Evolutionary conservation across 306 rosid species (phyloP).

Genomic region (Potentilla sterilis): DNA sequence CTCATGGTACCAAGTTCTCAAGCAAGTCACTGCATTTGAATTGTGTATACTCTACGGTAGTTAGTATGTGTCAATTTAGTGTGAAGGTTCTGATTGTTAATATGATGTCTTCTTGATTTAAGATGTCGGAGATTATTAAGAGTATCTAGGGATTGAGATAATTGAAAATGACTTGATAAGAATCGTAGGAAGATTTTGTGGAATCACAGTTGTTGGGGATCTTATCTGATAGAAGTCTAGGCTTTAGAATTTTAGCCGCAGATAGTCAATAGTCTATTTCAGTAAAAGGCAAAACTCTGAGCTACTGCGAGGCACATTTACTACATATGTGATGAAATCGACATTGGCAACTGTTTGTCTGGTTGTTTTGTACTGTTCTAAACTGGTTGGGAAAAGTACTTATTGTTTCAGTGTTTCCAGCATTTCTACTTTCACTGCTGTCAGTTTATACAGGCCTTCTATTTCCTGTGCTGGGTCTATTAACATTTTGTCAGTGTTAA

Average conservation of each 20-base stretch:
- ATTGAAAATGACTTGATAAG: neutral
- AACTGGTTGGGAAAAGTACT: neutral
- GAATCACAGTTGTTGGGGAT: neutral
- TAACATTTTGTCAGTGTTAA: neutral
- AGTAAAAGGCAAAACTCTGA: neutral
- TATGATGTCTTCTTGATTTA: neutral
- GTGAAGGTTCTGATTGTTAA: neutral
- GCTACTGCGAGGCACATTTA: neutral
- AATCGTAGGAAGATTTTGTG: neutral
- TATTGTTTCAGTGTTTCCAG: neutral
- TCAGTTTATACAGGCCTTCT: neutral
- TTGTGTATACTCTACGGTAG: no score
- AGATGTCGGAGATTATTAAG: neutral
- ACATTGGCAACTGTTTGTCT: neutral
- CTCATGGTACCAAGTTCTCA: neutral
- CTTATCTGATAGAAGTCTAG: no score
- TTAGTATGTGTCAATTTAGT: neutral
- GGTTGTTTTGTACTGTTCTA: neutral
- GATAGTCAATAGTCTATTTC: neutral
- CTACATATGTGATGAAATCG: neutral
- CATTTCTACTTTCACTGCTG: neutral
- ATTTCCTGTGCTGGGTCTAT: neutral
- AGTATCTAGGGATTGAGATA: neutral
- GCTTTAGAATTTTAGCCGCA: no score
- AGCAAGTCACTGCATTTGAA: no score